Base-by-base conservation (phyloP, 2,329 filamentous ascomycete species). In the Xylaria sp. region DNA sequence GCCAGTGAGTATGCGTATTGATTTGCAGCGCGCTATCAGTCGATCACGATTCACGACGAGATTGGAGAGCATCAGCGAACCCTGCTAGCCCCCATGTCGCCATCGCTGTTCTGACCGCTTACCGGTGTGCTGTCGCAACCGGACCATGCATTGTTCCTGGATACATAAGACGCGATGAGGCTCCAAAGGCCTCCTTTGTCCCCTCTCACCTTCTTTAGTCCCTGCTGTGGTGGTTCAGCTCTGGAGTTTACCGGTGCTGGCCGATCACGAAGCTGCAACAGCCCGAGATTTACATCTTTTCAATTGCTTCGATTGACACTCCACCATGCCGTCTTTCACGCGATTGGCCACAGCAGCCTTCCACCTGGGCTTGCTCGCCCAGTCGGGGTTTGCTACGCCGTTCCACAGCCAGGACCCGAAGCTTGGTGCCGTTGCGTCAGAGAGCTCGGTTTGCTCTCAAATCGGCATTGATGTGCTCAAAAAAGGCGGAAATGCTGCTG, bases 401-500 rank as follows among this genome's bases (percentile, higher is more conserved):
- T 68, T 49, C 29, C 54, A 58, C 27, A 50, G 59, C 60, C 42
- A 63, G 33, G 58, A 49, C 10, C 73, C 75, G 3, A 75, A 65
- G 60, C 68, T 78, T 0, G 91, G 91, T 27, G 92, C 90, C 38
- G 89, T 93, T 22, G 90, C 91, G 13, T 90, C 89, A 60, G 91
- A 94, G 77, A 89, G 85, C 72, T 78, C 82, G 2, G 85, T 91
- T 69, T 94, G 92, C 75, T 93, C 90, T 68, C 77, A 83, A 36
- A 90, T 93, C 72, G 92, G 92, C 1, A 85, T 86, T 29, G 84
- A 90, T 49, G 81, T 92, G 20, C 78, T 93, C 31, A 77, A 79
- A 22, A 77, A 78, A 20, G 85, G 86, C 3, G 86, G 92, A 6
- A 93, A 92, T 79, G 92, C 92, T 13, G 91, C 90, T 0, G 92